phyloP scores from a whole-genome alignment of 805 yeast genomes.

The Lipomyces sp. region DNA sequence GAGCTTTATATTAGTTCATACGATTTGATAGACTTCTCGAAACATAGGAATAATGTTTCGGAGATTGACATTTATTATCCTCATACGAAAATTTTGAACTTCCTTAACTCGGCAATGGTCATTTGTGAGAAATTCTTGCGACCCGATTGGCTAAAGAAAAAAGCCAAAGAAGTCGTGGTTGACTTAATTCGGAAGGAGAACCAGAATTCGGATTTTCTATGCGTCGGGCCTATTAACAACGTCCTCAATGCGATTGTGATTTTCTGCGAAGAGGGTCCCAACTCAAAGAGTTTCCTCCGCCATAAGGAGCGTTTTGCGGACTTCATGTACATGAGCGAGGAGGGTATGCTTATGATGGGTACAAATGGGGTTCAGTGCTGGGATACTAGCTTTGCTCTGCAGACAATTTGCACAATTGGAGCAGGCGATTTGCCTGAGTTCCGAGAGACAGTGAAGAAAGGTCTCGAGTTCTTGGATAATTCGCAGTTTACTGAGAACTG shows the following conservation, averaged over 20 bases:
- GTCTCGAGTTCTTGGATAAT: conserved; percentile 72
- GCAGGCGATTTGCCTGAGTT: conserved; percentile 71
- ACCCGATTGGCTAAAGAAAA: conserved; percentile 70
- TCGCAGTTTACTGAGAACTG: conserved; percentile 87
- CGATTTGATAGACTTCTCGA: conserved; percentile 66
- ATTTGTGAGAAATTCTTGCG: conserved; percentile 73
- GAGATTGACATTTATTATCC: conserved; percentile 95
- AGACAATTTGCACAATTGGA: conserved; percentile 79
- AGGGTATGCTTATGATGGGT: conserved; percentile 93
- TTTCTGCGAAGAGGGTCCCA: conserved; percentile 68
- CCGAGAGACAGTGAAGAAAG: conserved; percentile 63
- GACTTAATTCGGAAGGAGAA: conserved; percentile 74
- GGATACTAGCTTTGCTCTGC: conserved; percentile 93
- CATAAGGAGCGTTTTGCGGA: conserved; percentile 70
- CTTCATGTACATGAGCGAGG: conserved; percentile 79
- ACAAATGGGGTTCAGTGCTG: conserved; percentile 97
- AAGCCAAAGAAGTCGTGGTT: conserved; percentile 59
- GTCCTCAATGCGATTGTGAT: conserved; percentile 81
- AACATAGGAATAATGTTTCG: conserved; percentile 81
- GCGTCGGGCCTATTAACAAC: conserved; percentile 93
- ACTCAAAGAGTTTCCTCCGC: conserved; percentile 62
- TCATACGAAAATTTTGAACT: conserved; percentile 70
- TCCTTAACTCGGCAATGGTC: conserved; percentile 62
- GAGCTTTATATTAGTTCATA: conserved; percentile 79
- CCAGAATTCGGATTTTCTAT: conserved; percentile 74